A percentile compares a stretch with the other conserved stretches of the same genome.
Conservation (phyloP, 768 basidiomycete species). For the Podaxis carcinomalis region DNA sequence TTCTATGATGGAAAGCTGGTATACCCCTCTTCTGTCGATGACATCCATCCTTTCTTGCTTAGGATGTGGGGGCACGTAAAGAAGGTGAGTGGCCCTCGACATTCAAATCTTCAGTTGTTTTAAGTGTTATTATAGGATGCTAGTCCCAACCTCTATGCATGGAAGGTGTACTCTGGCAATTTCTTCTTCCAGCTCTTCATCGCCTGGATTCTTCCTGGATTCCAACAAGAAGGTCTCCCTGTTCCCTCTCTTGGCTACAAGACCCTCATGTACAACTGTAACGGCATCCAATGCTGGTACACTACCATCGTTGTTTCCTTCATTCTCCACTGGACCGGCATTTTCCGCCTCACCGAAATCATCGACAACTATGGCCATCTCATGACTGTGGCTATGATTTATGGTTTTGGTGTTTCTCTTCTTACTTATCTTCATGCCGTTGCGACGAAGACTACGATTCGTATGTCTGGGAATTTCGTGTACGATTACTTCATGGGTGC, state of each 20-base stretch:
- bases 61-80: conserved; percentile 85
- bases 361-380: conserved; percentile 95
- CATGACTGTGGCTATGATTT: conserved; percentile 94
- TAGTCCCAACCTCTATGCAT: conserved; percentile 82
- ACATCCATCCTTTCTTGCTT: conserved; percentile 71
- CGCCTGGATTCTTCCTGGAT: conserved; percentile 88
- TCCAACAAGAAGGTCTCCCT: conserved; percentile 91
- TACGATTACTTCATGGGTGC: conserved; percentile 99
- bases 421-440: conserved; percentile 79
- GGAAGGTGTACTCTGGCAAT: conserved; percentile 86
- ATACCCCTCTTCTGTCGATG: conserved; percentile 60
- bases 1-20: conserved; percentile 89
- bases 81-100: conserved; percentile 44
- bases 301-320: conserved; percentile 73
- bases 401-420: conserved; percentile 78
- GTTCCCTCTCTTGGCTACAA: conserved; percentile 93
- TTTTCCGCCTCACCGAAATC: conserved; percentile 90
- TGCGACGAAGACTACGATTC: conserved; percentile 71
- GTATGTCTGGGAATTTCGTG: conserved; percentile 93
- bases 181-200: conserved; percentile 87
- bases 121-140: conserved; percentile 63
- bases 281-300: conserved; percentile 84
- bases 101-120: neutral
- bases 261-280: conserved; percentile 94
- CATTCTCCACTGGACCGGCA: conserved; percentile 68